Evolutionary conservation across 78 protist species (phyloP), one percentile per base, ranked within the genome.

Genomic region (Paratrimastix pyriformis): DNA sequence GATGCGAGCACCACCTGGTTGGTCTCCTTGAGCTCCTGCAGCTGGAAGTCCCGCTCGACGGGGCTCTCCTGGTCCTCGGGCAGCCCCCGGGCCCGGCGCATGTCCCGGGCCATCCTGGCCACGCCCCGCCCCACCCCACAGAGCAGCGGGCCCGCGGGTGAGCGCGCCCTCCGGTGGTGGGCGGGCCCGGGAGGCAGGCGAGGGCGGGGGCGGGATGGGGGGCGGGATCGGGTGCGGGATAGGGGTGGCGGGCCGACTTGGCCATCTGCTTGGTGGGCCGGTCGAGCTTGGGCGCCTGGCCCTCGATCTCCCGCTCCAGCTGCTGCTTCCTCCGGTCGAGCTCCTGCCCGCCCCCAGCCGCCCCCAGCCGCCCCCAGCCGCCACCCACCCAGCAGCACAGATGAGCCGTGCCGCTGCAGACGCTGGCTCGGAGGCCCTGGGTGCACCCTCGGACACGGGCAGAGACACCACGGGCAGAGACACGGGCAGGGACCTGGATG

Each of bases 1-100:
- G 68, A 62, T 15, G 68, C 15, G 68, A 62, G 68, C 42, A 62
- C 21, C 42, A 62, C 21, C 15, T 62, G 29, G 68, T 62, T 62
- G 26, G 68, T 62, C 68, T 62, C 68, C 18, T 33, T n/a, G 42
- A 62, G 18, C 18, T 62, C 68, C 15, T 62, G 42, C 68, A 62
- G 11, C 18, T 62, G 68, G 68, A 62, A 62, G 42, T 62, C 68
- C 11, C 37, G 29, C 37, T 62, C 68, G 37, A 62, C 21, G 45
- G 68, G 68, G 15, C 42, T 62, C 42, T 62, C 68, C 21, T 21
- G 42, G 68, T 15, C 21, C 18, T 62, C 68, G 68, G 15, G 42
- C 68, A 33, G 15, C 68, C 37, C 68, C 37, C 57, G 57, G 57
- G 35, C 57, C 57, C 15, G 11, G 13, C 29, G 21, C 45, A 62